Conservation (phyloP, 768 basidiomycete species). For the Boletus speciosus region DNA sequence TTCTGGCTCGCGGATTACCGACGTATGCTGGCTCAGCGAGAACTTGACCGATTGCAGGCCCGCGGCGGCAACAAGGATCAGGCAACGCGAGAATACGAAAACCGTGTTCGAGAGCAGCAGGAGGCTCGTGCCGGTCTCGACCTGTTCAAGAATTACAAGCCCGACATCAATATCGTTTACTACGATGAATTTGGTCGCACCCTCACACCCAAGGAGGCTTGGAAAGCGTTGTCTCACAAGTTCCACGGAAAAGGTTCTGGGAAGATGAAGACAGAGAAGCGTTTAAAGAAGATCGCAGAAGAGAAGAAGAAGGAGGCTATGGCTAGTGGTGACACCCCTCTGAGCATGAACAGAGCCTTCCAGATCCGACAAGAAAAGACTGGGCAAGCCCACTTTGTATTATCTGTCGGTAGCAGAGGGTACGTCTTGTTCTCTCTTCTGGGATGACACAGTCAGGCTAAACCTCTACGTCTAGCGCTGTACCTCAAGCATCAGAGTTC, state of each 20-base stretch:
- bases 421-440: slow-evolving; percentile 34
- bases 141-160: slow-evolving; percentile 90
- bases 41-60: slow-evolving; percentile 71
- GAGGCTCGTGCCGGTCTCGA: slow-evolving; percentile 82
- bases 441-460: not conserved
- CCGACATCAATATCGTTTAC: slow-evolving; percentile 94
- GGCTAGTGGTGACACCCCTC: slow-evolving; percentile 91
- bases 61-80: slow-evolving; percentile 88
- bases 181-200: slow-evolving; percentile 92
- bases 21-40: slow-evolving; percentile 68
- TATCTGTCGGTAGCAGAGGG: slow-evolving; percentile 93
- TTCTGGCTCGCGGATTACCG: slow-evolving; percentile 88
- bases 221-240: slow-evolving; percentile 96
- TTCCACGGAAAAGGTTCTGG: slow-evolving; percentile 99
- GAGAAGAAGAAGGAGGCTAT: slow-evolving; percentile 93
- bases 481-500: slow-evolving; percentile 81
- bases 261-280: slow-evolving; percentile 95
- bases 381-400: slow-evolving; percentile 93
- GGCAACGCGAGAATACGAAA: slow-evolving; percentile 91
- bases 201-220: slow-evolving; percentile 92
- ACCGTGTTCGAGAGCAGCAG: slow-evolving; percentile 85
- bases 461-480: slow-evolving; percentile 52
- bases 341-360: slow-evolving; percentile 94
- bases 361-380: slow-evolving; percentile 90
- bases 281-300: slow-evolving; percentile 95